phyloP scores from a whole-genome alignment of 352 stramenopile species.

The Phytophthora vignae region DNA sequence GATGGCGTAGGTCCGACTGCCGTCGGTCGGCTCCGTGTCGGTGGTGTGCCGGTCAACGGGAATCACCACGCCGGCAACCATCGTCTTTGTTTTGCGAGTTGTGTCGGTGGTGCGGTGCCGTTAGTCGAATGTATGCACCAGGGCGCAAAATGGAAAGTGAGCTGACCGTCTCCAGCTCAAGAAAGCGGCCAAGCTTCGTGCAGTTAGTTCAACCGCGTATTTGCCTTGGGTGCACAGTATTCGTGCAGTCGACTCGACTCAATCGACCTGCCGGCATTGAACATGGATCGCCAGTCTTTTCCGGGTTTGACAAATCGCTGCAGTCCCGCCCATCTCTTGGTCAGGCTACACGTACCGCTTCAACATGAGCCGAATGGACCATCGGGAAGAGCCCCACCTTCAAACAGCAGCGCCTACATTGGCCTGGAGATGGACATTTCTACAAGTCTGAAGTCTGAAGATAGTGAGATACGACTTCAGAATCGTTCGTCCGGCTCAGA shows the following conservation, averaged over 20 bases:
- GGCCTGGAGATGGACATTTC: slow-evolving; percentile 4
- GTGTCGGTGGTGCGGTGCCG: background rate
- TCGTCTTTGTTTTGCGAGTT: background rate
- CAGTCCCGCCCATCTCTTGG: slow-evolving; percentile 8
- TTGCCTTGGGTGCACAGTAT: slow-evolving; percentile 5
- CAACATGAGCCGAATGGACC: slow-evolving; percentile 15
- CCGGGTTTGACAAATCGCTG: slow-evolving; percentile 28
- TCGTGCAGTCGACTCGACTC: slow-evolving; percentile 8
- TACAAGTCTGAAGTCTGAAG: slow-evolving; percentile 31
- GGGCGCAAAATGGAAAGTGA: slow-evolving; percentile 36
- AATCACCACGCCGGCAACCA: slow-evolving; percentile 22
- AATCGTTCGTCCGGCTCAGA: slow-evolving; percentile 21
- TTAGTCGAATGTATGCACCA: background rate
- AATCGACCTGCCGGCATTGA: slow-evolving; percentile 9
- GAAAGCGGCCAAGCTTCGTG: background rate
- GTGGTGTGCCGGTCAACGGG: slow-evolving; percentile 19
- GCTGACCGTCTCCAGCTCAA: background rate
- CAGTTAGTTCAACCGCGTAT: slow-evolving; percentile 8
- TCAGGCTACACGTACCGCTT: slow-evolving; percentile 15
- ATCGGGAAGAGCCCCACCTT: slow-evolving; percentile 8
- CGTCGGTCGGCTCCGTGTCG: slow-evolving; percentile 26
- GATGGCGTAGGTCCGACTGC: slow-evolving; percentile 39
- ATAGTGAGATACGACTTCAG: slow-evolving; percentile 35
- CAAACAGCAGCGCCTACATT: background rate
- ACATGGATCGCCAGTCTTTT: slow-evolving; percentile 14